These are phyloP conservation scores for Cytospora paraplurivora DNA, from an alignment of 2,329 filamentous ascomycete genomes.

Conservation along the genomic window DNA sequence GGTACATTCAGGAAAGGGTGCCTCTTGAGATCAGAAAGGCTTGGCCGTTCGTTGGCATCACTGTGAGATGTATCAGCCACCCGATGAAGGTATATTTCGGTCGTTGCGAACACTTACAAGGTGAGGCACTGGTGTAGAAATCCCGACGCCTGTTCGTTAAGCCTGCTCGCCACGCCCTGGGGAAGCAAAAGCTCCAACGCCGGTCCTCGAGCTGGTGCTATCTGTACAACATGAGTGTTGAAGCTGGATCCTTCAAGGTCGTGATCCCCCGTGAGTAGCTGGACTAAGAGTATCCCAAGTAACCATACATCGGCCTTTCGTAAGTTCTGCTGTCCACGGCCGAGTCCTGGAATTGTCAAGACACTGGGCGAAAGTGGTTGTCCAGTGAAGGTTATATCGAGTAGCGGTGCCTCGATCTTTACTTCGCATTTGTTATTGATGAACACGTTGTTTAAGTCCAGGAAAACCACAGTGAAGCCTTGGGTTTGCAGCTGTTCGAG, in stretches of 20 bases:
- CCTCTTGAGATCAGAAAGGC: conserved; percentile 1
- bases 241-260: not conserved
- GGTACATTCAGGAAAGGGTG: conserved; percentile 3
- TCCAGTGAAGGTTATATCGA: not conserved
- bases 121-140: conserved; percentile 20
- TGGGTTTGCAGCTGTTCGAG: conserved; percentile 9
- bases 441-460: conserved; percentile 2
- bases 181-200: conserved; percentile 2
- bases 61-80: not conserved
- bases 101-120: conserved; percentile 2
- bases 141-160: conserved; percentile 6
- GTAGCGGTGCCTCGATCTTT: conserved; percentile 23
- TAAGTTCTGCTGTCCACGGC: not conserved
- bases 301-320: conserved; percentile 20
- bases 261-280: conserved; percentile 8
- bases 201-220: conserved; percentile 1
- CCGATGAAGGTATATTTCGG: not conserved
- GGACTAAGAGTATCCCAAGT: conserved; percentile 14
- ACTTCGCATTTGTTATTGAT: conserved; percentile 2
- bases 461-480: not conserved
- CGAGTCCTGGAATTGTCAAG: conserved; percentile 6
- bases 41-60: conserved; percentile 1
- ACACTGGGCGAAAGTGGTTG: not conserved
- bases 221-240: not conserved
- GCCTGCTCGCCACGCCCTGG: not conserved